These are phyloP conservation scores for Oryza meridionalis DNA, from an alignment of 176 grass and related monocot genomes.

Conservation along the genomic window DNA sequence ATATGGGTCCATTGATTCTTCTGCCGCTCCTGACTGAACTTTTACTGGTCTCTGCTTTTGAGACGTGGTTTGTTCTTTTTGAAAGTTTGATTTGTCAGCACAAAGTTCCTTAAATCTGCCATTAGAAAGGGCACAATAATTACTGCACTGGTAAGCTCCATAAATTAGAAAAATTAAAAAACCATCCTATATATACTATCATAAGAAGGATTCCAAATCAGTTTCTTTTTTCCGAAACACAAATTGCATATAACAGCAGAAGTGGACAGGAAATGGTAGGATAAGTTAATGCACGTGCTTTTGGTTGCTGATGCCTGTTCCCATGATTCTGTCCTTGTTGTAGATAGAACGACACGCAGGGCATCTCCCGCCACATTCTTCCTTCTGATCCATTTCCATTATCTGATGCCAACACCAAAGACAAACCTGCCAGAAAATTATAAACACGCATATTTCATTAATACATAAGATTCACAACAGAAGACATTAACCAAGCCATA, in stretches of 20 bases:
- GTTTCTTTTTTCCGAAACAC: neutral
- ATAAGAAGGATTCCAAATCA: neutral
- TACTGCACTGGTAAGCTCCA: neutral
- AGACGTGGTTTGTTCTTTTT: constrained; percentile 49
- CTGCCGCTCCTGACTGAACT: constrained; percentile 25
- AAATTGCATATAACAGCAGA: neutral
- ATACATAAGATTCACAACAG: constrained; percentile 27
- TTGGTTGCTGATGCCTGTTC: constrained; percentile 45
- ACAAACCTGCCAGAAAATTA: constrained; percentile 64
- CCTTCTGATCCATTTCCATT: constrained; percentile 58
- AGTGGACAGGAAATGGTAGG: neutral
- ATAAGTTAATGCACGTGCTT: constrained; percentile 39
- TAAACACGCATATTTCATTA: constrained; percentile 1
- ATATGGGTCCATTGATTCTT: constrained; percentile 49
- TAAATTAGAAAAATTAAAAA: neutral
- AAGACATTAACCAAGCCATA: constrained; percentile 4
- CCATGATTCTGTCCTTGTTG: constrained; percentile 68
- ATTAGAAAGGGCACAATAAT: constrained; percentile 17
- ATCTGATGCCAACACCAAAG: constrained; percentile 73
- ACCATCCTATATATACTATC: neutral
- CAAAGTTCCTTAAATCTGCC: constrained; percentile 50
- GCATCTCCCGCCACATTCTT: constrained; percentile 54
- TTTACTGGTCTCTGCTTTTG: constrained; percentile 54
- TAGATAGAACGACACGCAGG: constrained; percentile 68
- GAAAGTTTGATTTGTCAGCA: constrained; percentile 44